Evolutionary conservation across 495 filamentous ascomycete species (phyloP).

Genomic region (Tuber melanosporum): DNA sequence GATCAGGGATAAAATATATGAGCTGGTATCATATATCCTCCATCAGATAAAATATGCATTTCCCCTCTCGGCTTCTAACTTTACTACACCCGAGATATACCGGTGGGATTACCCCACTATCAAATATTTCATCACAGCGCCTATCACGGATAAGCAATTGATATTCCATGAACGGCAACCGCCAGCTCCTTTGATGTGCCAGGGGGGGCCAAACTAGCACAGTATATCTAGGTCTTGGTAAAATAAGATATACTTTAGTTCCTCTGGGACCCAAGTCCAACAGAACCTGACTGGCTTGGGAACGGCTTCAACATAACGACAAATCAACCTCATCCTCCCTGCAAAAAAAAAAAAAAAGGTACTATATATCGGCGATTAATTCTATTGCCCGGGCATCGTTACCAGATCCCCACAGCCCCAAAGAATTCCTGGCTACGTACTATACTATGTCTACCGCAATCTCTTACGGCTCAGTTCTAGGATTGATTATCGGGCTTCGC

Average conservation of each 20-base stretch:
- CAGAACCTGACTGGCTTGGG: neutral
- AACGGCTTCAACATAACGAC: neutral
- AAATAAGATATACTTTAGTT: neutral
- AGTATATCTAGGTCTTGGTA: neutral
- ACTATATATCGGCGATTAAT: neutral
- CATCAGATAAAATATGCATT: neutral
- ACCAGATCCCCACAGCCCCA: neutral
- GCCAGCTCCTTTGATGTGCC: neutral
- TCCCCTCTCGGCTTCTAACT: neutral
- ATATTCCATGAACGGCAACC: neutral
- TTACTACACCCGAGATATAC: neutral
- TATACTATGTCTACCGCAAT: neutral
- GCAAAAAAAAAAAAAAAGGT: neutral
- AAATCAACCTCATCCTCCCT: neutral
- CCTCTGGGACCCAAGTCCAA: neutral
- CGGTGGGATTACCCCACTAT: neutral
- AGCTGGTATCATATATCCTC: neutral
- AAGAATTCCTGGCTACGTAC: neutral
- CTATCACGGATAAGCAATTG: neutral
- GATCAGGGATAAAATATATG: neutral
- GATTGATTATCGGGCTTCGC: neutral
- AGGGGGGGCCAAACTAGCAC: neutral
- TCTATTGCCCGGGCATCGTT: neutral
- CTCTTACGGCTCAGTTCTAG: neutral
- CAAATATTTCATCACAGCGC: neutral